A percentile compares a stretch with the other conserved stretches of the same genome.
Conservation (phyloP, 2,329 filamentous ascomycete genomes). For the Verticillium nonalfalfae region DNA sequence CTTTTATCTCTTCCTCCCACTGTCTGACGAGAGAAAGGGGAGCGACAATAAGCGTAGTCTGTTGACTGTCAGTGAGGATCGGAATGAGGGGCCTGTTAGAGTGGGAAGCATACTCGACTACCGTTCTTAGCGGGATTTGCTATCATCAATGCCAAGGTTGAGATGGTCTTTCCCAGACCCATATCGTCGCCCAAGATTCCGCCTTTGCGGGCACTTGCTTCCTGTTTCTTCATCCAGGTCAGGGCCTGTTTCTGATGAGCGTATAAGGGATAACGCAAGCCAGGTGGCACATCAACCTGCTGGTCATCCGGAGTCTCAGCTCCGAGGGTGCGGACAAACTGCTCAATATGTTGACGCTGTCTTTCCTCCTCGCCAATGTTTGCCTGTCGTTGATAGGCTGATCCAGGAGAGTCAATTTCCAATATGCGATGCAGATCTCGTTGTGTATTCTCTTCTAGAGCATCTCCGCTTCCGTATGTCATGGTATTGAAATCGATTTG, state of each 20-base stretch:
- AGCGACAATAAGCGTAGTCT: conserved; percentile 78
- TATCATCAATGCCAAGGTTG: conserved; percentile 72
- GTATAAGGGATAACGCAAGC: conserved; percentile 64
- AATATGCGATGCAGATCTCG: conserved; percentile 1
- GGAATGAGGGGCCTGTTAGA: background rate
- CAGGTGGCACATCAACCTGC: conserved; percentile 62
- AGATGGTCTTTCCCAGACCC: conserved; percentile 81
- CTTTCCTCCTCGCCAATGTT: background rate
- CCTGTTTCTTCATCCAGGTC: conserved; percentile 70
- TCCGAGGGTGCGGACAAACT: background rate
- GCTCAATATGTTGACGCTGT: background rate
- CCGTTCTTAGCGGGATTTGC: conserved; percentile 53
- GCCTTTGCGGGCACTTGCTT: conserved; percentile 68
- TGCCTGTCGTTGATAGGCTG: background rate
- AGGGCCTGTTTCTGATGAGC: conserved; percentile 76
- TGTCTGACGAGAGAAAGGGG: conserved; percentile 76
- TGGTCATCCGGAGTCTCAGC: conserved; percentile 55
- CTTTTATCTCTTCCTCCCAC: conserved; percentile 74
- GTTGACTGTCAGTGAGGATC: conserved; percentile 1
- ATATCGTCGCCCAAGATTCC: conserved; percentile 77
- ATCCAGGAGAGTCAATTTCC: background rate
- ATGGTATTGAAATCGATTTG: conserved; percentile 8
- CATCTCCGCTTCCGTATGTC: conserved; percentile 26
- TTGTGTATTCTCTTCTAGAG: conserved; percentile 16
- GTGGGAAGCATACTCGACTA: conserved; percentile 17